Conservation (phyloP, 805 yeast species). For the Danielozyma ontarioensis region DNA sequence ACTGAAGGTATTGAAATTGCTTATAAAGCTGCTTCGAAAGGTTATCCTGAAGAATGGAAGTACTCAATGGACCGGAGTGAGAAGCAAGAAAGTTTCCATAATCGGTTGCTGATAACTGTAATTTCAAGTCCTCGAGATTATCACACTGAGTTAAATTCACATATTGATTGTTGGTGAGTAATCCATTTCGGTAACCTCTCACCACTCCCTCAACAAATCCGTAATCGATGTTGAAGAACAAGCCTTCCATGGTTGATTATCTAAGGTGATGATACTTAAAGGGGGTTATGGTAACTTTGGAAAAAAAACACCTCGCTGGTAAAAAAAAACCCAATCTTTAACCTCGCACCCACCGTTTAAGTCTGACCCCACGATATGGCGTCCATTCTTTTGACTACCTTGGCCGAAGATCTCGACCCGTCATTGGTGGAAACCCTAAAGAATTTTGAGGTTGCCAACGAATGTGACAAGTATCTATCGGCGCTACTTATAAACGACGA, state of each 20-base stretch:
- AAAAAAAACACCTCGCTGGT: not conserved
- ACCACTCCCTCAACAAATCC: slow-evolving; percentile 95
- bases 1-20: slow-evolving; percentile 80
- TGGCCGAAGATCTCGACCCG: slow-evolving; percentile 23
- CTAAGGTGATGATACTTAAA: slow-evolving; percentile 1
- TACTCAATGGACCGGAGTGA: slow-evolving; percentile 76
- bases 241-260: slow-evolving; percentile 84
- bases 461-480: slow-evolving; percentile 28
- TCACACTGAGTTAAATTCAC: slow-evolving; percentile 95
- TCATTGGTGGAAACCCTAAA: slow-evolving; percentile 12
- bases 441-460: slow-evolving; percentile 7
- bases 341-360: not conserved
- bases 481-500: slow-evolving; percentile 46
- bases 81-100: slow-evolving; percentile 87
- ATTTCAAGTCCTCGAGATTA: slow-evolving; percentile 84
- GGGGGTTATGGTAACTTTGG: not conserved
- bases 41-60: slow-evolving; percentile 78
- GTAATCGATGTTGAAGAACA: slow-evolving; percentile 80
- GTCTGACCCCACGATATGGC: too few species aligned
- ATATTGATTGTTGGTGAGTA: slow-evolving; percentile 74
- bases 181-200: slow-evolving; percentile 87
- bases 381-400: slow-evolving; percentile 27
- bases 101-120: slow-evolving; percentile 93
- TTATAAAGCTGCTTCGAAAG: slow-evolving; percentile 69
- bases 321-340: not conserved